phyloP scores from a whole-genome alignment of 805 yeast species.

The Ogataea trehaloabstinens region DNA sequence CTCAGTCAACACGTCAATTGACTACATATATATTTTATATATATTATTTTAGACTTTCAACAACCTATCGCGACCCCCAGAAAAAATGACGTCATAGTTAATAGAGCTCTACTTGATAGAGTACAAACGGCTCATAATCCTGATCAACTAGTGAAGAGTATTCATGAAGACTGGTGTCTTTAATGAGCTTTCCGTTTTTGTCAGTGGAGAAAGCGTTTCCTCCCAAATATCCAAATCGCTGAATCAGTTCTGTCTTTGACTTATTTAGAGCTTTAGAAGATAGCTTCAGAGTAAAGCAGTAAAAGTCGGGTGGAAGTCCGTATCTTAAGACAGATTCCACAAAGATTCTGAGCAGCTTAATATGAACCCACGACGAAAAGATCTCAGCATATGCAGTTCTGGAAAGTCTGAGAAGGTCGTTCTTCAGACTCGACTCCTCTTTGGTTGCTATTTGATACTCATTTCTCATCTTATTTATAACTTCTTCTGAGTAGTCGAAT shows the following conservation, averaged over 20 bases:
- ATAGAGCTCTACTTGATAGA: constrained; percentile 56
- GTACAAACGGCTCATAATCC: constrained; percentile 94
- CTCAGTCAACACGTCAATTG: too few species aligned
- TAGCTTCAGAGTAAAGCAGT: constrained; percentile 47
- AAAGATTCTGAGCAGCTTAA: constrained; percentile 80
- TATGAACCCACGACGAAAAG: constrained; percentile 83
- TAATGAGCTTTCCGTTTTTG: constrained; percentile 60
- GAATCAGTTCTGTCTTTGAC: constrained; percentile 68
- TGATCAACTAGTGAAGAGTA: constrained; percentile 91
- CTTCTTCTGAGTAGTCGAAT: constrained; percentile 78
- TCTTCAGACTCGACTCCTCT: constrained; percentile 67
- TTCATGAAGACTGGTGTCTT: constrained; percentile 65
- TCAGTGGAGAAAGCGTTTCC: constrained; percentile 81
- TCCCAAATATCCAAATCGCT: constrained; percentile 83
- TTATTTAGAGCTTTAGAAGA: constrained; percentile 39
- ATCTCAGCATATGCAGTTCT: constrained; percentile 89
- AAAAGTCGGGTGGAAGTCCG: constrained; percentile 93
- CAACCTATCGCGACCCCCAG: too few species aligned
- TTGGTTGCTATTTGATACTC: constrained; percentile 77
- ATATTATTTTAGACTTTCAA: too few species aligned
- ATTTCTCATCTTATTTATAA: constrained; percentile 65
- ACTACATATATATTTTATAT: too few species aligned
- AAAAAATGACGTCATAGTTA: too few species aligned
- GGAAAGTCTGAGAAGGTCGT: constrained; percentile 78
- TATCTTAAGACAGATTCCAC: constrained; percentile 94